Percentiles rank a stretch among this genome's conserved stretches.
Evolutionary conservation across 169 alveolate genomes (phyloP).

Genomic region (Eimeria acervulina): DNA sequence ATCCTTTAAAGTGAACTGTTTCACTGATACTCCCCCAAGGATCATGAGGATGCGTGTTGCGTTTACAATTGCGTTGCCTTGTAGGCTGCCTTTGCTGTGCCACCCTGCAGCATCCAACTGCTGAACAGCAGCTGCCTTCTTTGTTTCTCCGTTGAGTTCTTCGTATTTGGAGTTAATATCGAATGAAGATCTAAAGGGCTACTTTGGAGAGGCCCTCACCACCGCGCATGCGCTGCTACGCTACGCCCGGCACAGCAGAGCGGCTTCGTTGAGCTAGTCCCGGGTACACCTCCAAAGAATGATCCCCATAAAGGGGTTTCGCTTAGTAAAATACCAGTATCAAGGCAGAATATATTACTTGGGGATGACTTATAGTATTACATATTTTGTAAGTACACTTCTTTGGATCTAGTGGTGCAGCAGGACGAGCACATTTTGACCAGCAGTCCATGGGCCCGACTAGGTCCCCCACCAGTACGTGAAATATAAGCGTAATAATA

Average conservation of each 20-base stretch:
- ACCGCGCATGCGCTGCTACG: background rate
- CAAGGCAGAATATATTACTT: background rate
- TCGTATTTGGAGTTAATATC: background rate
- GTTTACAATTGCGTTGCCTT: background rate
- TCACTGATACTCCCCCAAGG: background rate
- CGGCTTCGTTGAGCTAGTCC: background rate
- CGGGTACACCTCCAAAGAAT: background rate
- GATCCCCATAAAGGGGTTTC: background rate
- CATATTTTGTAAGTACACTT: too few species aligned
- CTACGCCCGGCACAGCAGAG: background rate
- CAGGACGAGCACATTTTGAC: too few species aligned
- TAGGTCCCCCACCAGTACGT: too few species aligned
- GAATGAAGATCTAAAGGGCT: background rate
- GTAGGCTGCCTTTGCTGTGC: constrained; percentile 4
- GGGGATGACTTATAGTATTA: too few species aligned
- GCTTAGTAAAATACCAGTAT: background rate
- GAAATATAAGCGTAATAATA: too few species aligned
- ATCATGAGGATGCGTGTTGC: background rate
- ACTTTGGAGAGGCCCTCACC: background rate
- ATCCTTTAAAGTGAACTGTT: background rate
- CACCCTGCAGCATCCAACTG: background rate
- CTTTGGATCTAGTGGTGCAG: too few species aligned
- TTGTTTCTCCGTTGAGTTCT: background rate
- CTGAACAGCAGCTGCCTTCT: background rate
- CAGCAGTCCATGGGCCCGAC: too few species aligned